Evolutionary conservation across 805 yeast species (phyloP).

Genomic region (Hanseniaspora lindneri): DNA sequence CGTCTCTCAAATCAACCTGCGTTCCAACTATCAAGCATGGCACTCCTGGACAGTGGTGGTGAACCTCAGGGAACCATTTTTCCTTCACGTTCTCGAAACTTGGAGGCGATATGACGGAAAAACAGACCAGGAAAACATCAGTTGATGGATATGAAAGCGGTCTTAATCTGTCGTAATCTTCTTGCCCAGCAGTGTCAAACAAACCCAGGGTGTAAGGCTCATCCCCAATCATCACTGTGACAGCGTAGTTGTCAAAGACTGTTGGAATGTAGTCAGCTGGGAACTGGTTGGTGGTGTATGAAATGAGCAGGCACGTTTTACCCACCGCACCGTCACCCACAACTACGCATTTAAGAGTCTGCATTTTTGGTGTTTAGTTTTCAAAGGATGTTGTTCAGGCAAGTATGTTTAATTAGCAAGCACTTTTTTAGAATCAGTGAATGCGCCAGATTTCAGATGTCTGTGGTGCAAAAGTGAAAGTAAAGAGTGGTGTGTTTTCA

Average conservation of each 20-base stretch:
- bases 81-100: conserved; percentile 94
- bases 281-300: conserved; percentile 92
- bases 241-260: conserved; percentile 93
- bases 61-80: conserved; percentile 98
- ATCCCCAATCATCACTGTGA: conserved; percentile 90
- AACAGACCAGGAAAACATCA: conserved; percentile 90
- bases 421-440: neutral
- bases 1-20: conserved; percentile 88
- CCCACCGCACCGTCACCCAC: conserved; percentile 99
- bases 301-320: conserved; percentile 87
- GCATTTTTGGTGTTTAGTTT: conserved; percentile 26
- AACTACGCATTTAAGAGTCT: conserved; percentile 80
- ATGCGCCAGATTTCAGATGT: too few species aligned
- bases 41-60: conserved; percentile 95
- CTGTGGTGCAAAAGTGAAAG: too few species aligned
- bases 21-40: conserved; percentile 96
- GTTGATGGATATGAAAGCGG: conserved; percentile 96
- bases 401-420: neutral
- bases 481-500: too few species aligned
- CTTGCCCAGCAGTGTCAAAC: conserved; percentile 98
- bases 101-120: conserved; percentile 93
- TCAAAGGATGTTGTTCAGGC: neutral
- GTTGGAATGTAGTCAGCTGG: conserved; percentile 98
- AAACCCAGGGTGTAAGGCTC: conserved; percentile 96
- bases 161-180: conserved; percentile 94